Base-by-base conservation (phyloP, 306 rosid genomes). In the Vigna trinervia region DNA sequence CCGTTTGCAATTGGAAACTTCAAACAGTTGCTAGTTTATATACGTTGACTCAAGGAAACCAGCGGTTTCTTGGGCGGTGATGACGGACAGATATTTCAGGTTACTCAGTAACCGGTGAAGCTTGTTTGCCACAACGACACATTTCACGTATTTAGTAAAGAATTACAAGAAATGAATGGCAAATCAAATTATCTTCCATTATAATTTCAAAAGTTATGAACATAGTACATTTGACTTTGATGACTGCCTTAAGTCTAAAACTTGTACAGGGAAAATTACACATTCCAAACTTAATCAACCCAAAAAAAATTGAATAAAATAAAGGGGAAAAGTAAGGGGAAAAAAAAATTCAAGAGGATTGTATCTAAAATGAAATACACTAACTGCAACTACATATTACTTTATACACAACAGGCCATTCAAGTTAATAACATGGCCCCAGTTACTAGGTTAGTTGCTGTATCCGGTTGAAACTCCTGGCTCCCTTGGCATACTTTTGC, bases 361-460 rank as follows among this genome's bases (percentile, higher is more conserved):
- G 54, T 58, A 51, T 23, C 69, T 70, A 36, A 79, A 79, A 77
- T 67, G 82, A 76, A 82, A 73, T 83, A 81, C 81, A 73, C 82
- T 71, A 77, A 81, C 79, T 69, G 73, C 79, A 83, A 80, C 80
- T 82, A 83, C 77, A 80, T 69, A 81, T 71, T 82, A 78, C 58
- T 83, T 85, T 89, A 93, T 89, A 88, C 72, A 81, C 80, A 80
- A 61, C 39, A 61, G 88, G 90, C 79, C 88, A 82, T 65, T 78
- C 80, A 50, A 71, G 75, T 39, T 74, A 77, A 67, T 74, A 78
- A 71, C 73, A 81, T 75, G 86, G 84, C 90, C 96, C 73, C 54
- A 73, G 64, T 81, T 79, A 73, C 80, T 81, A 51, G 23, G 85
- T 76, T 70, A 87, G 90, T 71, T 53, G 67, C 72, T 68, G 80